Evolutionary conservation across 345 rosid genomes (phyloP), one percentile per base, ranked within the genome.

Genomic region (Rhodomyrtus tomentosa): DNA sequence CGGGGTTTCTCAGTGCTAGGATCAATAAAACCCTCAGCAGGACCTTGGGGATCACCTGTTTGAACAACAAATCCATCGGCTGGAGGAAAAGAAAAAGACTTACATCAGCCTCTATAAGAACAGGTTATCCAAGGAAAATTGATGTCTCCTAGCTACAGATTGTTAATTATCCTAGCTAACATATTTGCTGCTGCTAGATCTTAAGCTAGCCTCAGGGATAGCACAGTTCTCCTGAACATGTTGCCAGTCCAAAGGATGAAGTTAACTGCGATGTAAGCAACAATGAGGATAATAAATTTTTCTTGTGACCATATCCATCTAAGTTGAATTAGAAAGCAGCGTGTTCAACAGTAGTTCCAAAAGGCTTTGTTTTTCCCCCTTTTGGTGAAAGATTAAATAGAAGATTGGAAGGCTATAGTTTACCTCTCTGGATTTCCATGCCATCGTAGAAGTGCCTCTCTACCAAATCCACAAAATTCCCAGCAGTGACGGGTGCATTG

Each of bases 11-110:
- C 98, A 2, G 99, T 95, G 88, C 98, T 95, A 53, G 99, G 98
- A 89, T 95, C 99, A 73, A 95, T 94, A 86, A 97, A 97, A 82
- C 98, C 98, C 83, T 94, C 98, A 2, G 98, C 96, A 49, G 98
- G 99, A 82, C 99, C 99, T 74, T 91, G 96, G n/a, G 99, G 99
- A 93, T 97, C 99, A 72, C 98, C 98, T 15, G 98, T 97, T 89
- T 97, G 99, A 62, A 97, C 98, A 84, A 97, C 99, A 88, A 97
- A 97, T 32, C 99, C 99, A 91, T 97, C 99, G 87, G 98, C 99
- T 97, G 94, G 90, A 81, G 40, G 82, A 81, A 50, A 8, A 68
- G 38, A 49, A 52, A 29, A 81, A 5, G 53, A 5, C 8, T n/a
- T 81, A 40, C 56, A 53, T 81, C 13, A 81, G 56, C 24, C 55